Conservation (phyloP, 441 rosid genomes). For the Macaranga tanarius region DNA sequence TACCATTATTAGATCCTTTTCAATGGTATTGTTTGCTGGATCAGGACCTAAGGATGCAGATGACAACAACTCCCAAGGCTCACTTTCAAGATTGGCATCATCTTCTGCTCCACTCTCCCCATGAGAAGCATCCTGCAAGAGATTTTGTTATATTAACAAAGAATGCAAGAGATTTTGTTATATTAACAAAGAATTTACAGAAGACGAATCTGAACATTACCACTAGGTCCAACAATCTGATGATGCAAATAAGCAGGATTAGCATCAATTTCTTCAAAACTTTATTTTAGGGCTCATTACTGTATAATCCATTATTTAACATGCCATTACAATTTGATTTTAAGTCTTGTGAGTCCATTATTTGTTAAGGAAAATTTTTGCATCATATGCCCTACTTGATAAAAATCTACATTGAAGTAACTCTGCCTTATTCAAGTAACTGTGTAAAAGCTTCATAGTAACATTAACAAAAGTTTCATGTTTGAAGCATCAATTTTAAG, state of each 20-base stretch:
- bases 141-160: slow-evolving; percentile 11
- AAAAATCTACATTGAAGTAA: neutral
- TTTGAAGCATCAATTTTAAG: too few relatives aligned
- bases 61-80: slow-evolving; percentile 48
- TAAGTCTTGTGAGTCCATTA: neutral
- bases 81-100: slow-evolving; percentile 40
- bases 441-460: too few relatives aligned
- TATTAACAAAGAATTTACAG: too few relatives aligned
- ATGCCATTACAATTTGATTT: neutral
- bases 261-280: neutral
- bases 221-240: neutral
- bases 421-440: neutral
- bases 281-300: neutral
- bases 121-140: slow-evolving; percentile 37
- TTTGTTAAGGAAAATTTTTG: neutral
- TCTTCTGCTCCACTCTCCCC: slow-evolving; percentile 41
- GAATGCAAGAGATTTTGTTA: too few relatives aligned
- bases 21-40: slow-evolving; percentile 47
- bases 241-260: neutral
- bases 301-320: neutral
- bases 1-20: slow-evolving; percentile 84
- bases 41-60: slow-evolving; percentile 43
- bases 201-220: neutral
- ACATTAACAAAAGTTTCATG: too few relatives aligned
- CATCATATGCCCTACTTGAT: neutral